Evolutionary conservation across 805 yeast species (phyloP).

Genomic region (Metschnikowia arizonensis): DNA sequence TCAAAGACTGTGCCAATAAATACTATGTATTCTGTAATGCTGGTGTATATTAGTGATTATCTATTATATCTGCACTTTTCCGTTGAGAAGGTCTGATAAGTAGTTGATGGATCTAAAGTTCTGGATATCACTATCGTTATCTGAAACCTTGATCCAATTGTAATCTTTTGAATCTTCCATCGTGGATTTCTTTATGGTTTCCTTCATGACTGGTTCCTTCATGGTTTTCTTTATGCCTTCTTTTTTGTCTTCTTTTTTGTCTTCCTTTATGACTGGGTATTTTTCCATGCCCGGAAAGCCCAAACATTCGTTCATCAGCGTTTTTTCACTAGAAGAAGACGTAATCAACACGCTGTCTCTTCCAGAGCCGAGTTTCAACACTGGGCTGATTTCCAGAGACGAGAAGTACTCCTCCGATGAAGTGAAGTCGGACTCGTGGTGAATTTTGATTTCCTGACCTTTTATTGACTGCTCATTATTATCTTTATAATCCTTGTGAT

Average conservation of each 20-base stretch:
- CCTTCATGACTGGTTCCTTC: too few species aligned
- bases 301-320: constrained; percentile 13
- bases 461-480: too few species aligned
- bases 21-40: too few species aligned
- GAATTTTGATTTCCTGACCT: neutral
- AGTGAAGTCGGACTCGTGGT: constrained; percentile 6
- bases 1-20: too few species aligned
- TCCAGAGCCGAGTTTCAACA: constrained; percentile 12
- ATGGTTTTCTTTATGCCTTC: neutral
- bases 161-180: neutral
- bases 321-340: constrained; percentile 17
- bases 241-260: neutral
- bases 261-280: too few species aligned
- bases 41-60: neutral
- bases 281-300: neutral
- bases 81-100: constrained; percentile 30
- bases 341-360: neutral
- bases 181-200: neutral
- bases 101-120: constrained; percentile 31
- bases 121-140: constrained; percentile 6
- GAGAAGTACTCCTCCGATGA: constrained; percentile 35
- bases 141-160: neutral
- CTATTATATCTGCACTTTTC: constrained; percentile 15
- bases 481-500: too few species aligned
- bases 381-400: constrained; percentile 26